phyloP scores from a whole-genome alignment of 2,329 filamentous ascomycete species.

The Aspergillus sp. region DNA sequence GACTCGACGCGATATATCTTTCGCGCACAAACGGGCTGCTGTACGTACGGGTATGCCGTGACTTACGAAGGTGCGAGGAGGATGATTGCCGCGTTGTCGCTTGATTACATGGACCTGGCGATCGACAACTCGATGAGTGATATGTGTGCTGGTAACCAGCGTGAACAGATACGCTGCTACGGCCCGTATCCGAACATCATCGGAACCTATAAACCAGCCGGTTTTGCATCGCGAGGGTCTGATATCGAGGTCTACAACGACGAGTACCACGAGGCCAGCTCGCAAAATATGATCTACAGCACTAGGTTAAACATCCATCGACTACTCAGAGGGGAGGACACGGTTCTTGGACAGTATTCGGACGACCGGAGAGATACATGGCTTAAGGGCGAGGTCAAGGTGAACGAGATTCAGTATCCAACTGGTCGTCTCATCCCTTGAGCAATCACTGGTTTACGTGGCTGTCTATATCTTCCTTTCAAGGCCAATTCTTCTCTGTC shows the following conservation, averaged over 20 bases:
- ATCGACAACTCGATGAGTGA: conserved; percentile 49
- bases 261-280: conserved; percentile 15
- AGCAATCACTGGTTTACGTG: background rate
- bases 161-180: conserved; percentile 32
- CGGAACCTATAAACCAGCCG: conserved; percentile 46
- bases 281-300: conserved; percentile 26
- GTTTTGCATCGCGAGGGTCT: conserved; percentile 28
- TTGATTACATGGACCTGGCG: conserved; percentile 27
- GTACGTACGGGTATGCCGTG: conserved; percentile 41
- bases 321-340: conserved; percentile 19
- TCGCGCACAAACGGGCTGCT: conserved; percentile 32
- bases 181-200: conserved; percentile 49
- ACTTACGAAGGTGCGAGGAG: conserved; percentile 38
- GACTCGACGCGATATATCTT: conserved; percentile 41
- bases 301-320: conserved; percentile 25
- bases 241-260: conserved; percentile 26
- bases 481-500: background rate
- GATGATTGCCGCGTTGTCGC: conserved; percentile 32
- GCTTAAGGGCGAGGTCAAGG: conserved; percentile 18
- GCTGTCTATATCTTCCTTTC: background rate
- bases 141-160: conserved; percentile 46
- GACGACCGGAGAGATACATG: conserved; percentile 16
- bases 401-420: conserved; percentile 21
- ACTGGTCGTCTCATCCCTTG: conserved; percentile 17
- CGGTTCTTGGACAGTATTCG: conserved; percentile 21